Evolutionary conservation across 495 filamentous ascomycete species (phyloP).

Genomic region (Sphaerosporella brunnea): DNA sequence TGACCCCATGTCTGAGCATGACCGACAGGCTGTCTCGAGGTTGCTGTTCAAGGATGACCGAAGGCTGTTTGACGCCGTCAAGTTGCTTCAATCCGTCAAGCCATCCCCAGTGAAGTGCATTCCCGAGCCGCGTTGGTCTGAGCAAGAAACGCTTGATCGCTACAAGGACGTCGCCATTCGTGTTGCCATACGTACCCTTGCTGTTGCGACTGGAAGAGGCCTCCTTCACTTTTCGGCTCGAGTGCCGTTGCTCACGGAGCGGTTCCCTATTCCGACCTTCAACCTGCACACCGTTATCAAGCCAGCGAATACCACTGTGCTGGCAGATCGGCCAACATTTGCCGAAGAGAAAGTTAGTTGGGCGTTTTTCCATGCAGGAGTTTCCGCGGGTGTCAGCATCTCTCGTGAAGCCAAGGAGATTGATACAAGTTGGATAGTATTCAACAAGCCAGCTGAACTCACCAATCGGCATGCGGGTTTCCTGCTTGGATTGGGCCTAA

Average conservation of each 20-base stretch:
- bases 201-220: conserved; percentile 66
- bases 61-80: conserved; percentile 62
- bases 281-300: conserved; percentile 76
- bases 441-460: conserved; percentile 86
- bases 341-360: conserved; percentile 91
- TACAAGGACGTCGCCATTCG: conserved; percentile 77
- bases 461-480: conserved; percentile 91
- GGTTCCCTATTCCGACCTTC: conserved; percentile 70
- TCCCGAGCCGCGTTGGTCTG: conserved; percentile 60
- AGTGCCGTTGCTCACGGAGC: conserved; percentile 74
- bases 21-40: conserved; percentile 61
- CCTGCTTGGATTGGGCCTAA: conserved; percentile 77
- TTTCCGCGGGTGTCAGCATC: conserved; percentile 74
- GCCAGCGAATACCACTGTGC: conserved; percentile 73
- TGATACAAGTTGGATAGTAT: conserved; percentile 94
- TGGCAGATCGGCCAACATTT: conserved; percentile 62
- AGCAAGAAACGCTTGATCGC: conserved; percentile 74
- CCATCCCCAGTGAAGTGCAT: conserved; percentile 57
- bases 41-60: conserved; percentile 82
- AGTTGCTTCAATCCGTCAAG: conserved; percentile 59
- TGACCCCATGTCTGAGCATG: conserved; percentile 52
- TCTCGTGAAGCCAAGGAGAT: conserved; percentile 81
- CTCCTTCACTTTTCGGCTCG: conserved; percentile 70
- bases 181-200: conserved; percentile 69
- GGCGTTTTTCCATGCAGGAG: conserved; percentile 96